These are phyloP conservation scores for Pseudogymnoascus sp. DNA, from an alignment of 2,329 filamentous ascomycete genomes.

Conservation along the genomic window DNA sequence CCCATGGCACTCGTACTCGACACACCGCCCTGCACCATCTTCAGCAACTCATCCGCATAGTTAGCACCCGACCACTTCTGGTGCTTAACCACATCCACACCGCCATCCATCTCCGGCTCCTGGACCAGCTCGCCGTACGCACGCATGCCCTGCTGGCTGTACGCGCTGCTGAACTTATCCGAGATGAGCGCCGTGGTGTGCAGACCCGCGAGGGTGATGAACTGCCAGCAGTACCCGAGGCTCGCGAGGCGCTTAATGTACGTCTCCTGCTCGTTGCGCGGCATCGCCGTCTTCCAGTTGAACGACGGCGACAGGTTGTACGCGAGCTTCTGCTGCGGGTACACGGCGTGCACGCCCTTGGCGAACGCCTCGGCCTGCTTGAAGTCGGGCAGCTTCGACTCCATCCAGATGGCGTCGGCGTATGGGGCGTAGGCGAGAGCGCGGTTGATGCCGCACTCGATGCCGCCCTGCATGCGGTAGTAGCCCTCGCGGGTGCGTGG, in stretches of 20 bases:
- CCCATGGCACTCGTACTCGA: conserved; percentile 94
- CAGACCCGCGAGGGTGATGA: conserved; percentile 96
- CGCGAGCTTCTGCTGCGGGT: conserved; percentile 95
- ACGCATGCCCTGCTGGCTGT: conserved; percentile 76
- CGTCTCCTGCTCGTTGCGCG: conserved; percentile 84
- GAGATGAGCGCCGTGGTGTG: conserved; percentile 92
- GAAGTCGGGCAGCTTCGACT: conserved; percentile 91
- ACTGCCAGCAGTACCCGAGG: conserved; percentile 98
- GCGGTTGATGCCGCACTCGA: conserved; percentile 82
- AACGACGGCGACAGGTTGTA: conserved; percentile 98
- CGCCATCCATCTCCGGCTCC: conserved; percentile 88
- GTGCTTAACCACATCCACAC: conserved; percentile 93
- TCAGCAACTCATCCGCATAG: conserved; percentile 88
- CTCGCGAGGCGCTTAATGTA: conserved; percentile 84
- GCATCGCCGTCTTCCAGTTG: conserved; percentile 99
- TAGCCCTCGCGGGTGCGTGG: conserved; percentile 89
- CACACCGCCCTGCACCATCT: conserved; percentile 94
- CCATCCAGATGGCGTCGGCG: conserved; percentile 98
- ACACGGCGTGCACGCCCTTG: conserved; percentile 84
- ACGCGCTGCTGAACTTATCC: conserved; percentile 79
- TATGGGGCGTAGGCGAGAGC: conserved; percentile 89
- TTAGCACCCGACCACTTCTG: conserved; percentile 98
- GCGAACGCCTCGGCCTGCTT: conserved; percentile 89
- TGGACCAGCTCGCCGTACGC: conserved; percentile 96
- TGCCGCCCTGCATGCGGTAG: conserved; percentile 88